These are phyloP conservation scores for Pleurozium schreberi DNA, from an alignment of 225 moss, liverwort and hornwort genomes.

Conservation along the genomic window DNA sequence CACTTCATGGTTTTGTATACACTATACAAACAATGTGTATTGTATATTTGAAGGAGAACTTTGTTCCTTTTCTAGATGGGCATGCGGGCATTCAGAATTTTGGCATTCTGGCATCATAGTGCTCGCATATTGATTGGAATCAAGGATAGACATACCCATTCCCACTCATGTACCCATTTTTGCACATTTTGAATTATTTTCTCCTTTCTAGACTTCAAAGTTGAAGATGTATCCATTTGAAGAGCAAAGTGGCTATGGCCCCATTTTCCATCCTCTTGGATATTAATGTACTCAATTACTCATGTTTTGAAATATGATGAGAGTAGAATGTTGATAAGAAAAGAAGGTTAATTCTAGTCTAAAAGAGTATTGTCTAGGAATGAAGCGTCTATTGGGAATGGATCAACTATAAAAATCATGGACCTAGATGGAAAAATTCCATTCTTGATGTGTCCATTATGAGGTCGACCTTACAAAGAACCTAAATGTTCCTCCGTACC, in stretches of 20 bases:
- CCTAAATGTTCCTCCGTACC: neutral
- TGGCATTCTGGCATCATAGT: too few species aligned
- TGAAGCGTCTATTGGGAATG: neutral
- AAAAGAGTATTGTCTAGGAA: too few species aligned
- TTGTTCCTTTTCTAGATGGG: neutral
- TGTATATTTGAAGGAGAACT: neutral
- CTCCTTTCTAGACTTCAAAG: neutral
- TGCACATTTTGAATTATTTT: too few species aligned
- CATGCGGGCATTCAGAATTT: too few species aligned
- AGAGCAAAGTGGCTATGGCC: neutral
- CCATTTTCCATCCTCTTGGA: too few species aligned
- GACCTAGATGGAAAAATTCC: neutral
- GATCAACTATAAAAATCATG: too few species aligned
- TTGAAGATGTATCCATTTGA: neutral
- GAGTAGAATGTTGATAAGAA: neutral
- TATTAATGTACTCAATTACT: too few species aligned
- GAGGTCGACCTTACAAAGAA: neutral
- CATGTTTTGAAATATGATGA: neutral
- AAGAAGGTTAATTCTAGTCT: fast-evolving
- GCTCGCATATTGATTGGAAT: neutral
- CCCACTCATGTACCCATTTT: too few species aligned
- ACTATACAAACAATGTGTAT: neutral
- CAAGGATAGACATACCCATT: neutral
- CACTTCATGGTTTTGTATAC: neutral
- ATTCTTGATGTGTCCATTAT: neutral